These are phyloP conservation scores for Metrosideros polymorpha DNA, from an alignment of 441 rosid genomes.

Conservation along the genomic window DNA sequence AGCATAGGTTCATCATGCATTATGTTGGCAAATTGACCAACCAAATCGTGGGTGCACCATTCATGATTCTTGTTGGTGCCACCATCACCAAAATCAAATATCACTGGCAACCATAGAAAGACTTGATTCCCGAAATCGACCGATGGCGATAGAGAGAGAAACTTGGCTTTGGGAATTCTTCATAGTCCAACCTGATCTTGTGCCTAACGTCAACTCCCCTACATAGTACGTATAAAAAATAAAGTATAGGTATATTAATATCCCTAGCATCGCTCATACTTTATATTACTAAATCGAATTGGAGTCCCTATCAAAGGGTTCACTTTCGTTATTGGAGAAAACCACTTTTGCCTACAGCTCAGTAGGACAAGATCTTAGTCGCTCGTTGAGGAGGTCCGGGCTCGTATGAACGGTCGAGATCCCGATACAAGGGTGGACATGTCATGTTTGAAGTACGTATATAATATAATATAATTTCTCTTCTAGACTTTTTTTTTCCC, in stretches of 20 bases:
- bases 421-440: neutral
- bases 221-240: neutral
- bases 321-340: neutral
- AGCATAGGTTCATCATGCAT: neutral
- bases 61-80: neutral
- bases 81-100: neutral
- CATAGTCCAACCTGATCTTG: neutral
- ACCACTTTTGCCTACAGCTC: neutral
- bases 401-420: neutral
- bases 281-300: neutral
- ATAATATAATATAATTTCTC: neutral
- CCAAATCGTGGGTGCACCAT: neutral
- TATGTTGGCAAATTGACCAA: neutral
- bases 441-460: no score
- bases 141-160: neutral
- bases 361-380: neutral
- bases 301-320: neutral
- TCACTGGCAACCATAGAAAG: neutral
- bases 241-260: neutral
- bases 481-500: neutral
- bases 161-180: neutral
- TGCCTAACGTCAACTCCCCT: neutral
- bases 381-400: neutral
- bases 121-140: neutral
- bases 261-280: neutral